Base-by-base conservation (phyloP, 306 rosid genomes). In the Vachellia collinsii region DNA sequence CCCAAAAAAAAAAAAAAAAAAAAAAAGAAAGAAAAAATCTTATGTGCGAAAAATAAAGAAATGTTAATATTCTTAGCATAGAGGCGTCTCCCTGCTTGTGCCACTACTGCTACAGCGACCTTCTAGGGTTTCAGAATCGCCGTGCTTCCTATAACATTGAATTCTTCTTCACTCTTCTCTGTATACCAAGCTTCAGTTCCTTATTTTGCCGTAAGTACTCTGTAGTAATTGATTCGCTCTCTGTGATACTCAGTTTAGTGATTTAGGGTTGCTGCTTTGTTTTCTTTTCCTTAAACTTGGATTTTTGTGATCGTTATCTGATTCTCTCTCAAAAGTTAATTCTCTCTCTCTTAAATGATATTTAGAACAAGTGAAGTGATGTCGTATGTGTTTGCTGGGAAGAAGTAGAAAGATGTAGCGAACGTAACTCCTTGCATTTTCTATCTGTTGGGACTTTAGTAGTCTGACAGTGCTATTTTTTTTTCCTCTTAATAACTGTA, bases 91-190 rank as follows among this genome's bases (percentile, higher is more conserved):
- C n/a, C n/a, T n/a, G n/a, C n/a, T n/a, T n/a, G n/a, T n/a, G n/a
- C n/a, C n/a, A n/a, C 78, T 82, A 8, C 67, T 19, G 11, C 67
- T 78, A 86, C 80, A 85, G 61, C 88, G 63, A 92, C 86, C 93
- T 89, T 86, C 93, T 91, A 91, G 97, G 97, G 97, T 91, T 91
- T 87, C 90, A 78, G 85, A 86, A 83, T 90, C 82, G 92, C 91
- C 91, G 92, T 91, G 83, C 85, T 74, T 47, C 82, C 48, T 16
- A 67, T 62, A 58, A 13, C 22, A 22, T 58, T 58, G 44, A 43
- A 51, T 46, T 77, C 62, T 14, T 44, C 54, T 64, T 23, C 83
- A 56, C 80, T 78, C 80, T n/a, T n/a, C n/a, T n/a, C n/a, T n/a
- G n/a, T n/a, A n/a, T n/a, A n/a, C n/a, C n/a, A n/a, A n/a, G 44